Base-by-base conservation (phyloP, 164 flowering plant genomes). In the Akebia trifoliata region DNA sequence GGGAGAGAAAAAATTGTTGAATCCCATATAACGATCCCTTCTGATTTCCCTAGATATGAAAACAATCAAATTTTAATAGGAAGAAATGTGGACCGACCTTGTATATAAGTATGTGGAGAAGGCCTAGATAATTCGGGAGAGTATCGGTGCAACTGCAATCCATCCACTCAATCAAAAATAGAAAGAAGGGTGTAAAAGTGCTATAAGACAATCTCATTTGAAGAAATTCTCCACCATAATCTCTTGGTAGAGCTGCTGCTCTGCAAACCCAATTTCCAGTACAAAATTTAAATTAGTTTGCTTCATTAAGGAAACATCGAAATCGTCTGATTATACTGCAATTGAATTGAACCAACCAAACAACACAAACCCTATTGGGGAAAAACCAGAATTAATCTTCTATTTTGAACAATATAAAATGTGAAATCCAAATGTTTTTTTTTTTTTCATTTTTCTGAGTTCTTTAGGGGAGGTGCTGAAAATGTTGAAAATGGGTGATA, bases 131-230 rank as follows among this genome's bases (percentile, higher is more conserved):
- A 60, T 69, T 85, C 45, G 90, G 77, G n/a, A 89, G 71, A 34
- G 67, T 44, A 69, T 86, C 93, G 39, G 78, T 80, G 65, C 87
- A 86, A 59, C 82, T 82, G 59, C 44, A 85, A 40, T 87, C 91
- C 81, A 89, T 69, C 96, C 95, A 92, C 69, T 92, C 85, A 20
- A 87, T 67, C 60, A 86, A 56, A 62, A 76, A 82, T 17, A 89
- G 73, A 69, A 92, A 62, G 15, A 87, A 56, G 4, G 87, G 87
- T 0, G 98, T 93, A 54, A 86, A 78, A 6, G 91, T 86, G 69
- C 91, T 80, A 63, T 77, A 85, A 59, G 82, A 76, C 59, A 89
- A 64, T 62, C 78, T 83, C 90, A 92, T 83, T 60, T 87, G 89
- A 50, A 87, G 57, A 62, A 68, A 73, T 59, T 79, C 78, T 22